Evolutionary conservation across 306 rosid species (phyloP).

Genomic region (Castanea sativa): DNA sequence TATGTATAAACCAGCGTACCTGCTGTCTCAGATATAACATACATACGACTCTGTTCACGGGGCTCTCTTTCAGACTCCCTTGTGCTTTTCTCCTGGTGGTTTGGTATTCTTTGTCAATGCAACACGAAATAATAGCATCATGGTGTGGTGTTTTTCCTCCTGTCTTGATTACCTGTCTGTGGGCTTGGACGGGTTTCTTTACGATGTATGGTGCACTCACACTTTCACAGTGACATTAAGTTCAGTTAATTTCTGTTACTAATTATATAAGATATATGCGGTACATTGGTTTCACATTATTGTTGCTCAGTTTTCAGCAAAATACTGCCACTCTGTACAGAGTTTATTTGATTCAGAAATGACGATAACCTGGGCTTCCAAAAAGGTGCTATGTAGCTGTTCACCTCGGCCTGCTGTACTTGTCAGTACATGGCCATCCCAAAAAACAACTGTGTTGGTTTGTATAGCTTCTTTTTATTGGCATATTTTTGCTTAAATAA

Average conservation of each 20-base stretch:
- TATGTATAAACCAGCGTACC: neutral
- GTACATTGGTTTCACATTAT: too few species aligned
- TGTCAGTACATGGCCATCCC: neutral
- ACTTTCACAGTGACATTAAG: neutral
- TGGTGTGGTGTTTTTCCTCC: neutral
- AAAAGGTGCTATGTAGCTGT: neutral
- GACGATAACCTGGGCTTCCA: neutral
- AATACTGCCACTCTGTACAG: too few species aligned
- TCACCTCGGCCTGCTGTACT: neutral
- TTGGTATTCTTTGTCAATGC: conserved; percentile 8
- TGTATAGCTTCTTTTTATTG: too few species aligned
- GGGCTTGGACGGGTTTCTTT: neutral
- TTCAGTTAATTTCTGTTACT: neutral
- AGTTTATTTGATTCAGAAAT: too few species aligned
- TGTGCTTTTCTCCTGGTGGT: neutral
- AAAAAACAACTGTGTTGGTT: neutral
- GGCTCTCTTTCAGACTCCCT: neutral
- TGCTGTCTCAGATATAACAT: neutral
- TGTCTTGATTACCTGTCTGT: neutral
- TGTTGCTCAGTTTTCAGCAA: too few species aligned
- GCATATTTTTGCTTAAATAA: too few species aligned
- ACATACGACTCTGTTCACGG: neutral
- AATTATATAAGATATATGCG: neutral
- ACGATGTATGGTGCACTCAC: neutral
- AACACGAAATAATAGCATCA: conserved; percentile 29